Percentiles rank a stretch among this genome's conserved stretches.
These are phyloP conservation scores for Russula earlei DNA, from an alignment of 768 basidiomycete species.

Conservation along the genomic window DNA sequence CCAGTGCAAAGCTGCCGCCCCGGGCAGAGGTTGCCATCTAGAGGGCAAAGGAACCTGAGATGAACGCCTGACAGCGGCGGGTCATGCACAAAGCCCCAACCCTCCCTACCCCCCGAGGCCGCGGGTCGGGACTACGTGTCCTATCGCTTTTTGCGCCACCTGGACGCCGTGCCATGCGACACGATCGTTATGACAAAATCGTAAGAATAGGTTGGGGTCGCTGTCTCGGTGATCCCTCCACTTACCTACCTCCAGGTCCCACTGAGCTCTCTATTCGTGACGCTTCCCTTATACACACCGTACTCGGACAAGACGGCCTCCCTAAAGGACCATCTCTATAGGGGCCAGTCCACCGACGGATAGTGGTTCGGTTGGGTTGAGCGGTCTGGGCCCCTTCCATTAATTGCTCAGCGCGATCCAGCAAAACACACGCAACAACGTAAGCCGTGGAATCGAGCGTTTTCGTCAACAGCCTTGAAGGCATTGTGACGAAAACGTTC, in stretches of 20 bases:
- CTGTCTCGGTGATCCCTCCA: not conserved
- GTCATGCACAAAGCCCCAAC: too few species aligned
- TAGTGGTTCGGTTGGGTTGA: slow-evolving; percentile 5
- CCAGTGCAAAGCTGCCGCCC: too few species aligned
- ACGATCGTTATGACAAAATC: slow-evolving; percentile 29
- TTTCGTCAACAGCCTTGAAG: slow-evolving; percentile 33
- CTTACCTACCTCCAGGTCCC: not conserved
- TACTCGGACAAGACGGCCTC: slow-evolving; percentile 11
- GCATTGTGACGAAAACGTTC: slow-evolving; percentile 29
- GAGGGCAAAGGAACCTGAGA: too few species aligned
- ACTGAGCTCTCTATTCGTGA: slow-evolving; percentile 6
- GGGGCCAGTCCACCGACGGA: not conserved
- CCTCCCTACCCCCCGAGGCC: too few species aligned
- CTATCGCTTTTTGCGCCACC: too few species aligned
- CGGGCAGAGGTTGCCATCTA: too few species aligned
- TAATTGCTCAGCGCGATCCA: slow-evolving; percentile 30
- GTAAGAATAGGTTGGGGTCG: slow-evolving; percentile 29
- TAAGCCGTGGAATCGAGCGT: slow-evolving; percentile 35
- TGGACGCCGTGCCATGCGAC: not conserved
- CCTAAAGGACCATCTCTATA: slow-evolving; percentile 4
- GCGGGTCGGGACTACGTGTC: too few species aligned
- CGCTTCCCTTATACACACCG: not conserved
- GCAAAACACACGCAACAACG: slow-evolving; percentile 33
- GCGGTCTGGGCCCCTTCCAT: not conserved
- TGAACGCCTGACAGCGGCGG: too few species aligned